These are phyloP conservation scores for Lantana camara DNA, from an alignment of 257 asterid genomes.

Conservation along the genomic window DNA sequence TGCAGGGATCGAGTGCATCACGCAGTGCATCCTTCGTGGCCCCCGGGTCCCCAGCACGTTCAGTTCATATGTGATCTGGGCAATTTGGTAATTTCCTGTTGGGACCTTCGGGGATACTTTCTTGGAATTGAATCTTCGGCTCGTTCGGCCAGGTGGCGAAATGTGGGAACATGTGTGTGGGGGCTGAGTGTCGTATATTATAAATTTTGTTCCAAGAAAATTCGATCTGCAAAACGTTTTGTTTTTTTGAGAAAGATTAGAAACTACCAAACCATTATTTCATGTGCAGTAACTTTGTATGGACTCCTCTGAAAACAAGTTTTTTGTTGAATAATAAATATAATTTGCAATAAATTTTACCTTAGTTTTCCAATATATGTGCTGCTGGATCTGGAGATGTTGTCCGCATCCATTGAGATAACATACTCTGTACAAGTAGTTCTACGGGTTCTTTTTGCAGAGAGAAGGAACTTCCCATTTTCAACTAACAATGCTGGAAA, in stretches of 20 bases:
- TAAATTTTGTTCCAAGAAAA: constrained; percentile 60
- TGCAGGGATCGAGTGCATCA: constrained; percentile 62
- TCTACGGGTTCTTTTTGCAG: constrained; percentile 59
- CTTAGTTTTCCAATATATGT: constrained; percentile 58
- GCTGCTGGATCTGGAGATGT: constrained; percentile 55
- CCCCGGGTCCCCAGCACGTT: constrained; percentile 75
- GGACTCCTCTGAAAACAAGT: neutral
- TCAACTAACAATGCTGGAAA: constrained; percentile 54
- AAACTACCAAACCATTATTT: neutral
- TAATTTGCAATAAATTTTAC: constrained; percentile 21
- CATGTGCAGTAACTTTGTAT: constrained; percentile 3
- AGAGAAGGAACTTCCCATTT: constrained; percentile 62
- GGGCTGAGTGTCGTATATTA: constrained; percentile 67
- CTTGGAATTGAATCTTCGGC: constrained; percentile 57
- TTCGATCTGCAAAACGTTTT: constrained; percentile 48
- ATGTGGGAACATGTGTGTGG: constrained; percentile 44
- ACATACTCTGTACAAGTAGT: constrained; percentile 64
- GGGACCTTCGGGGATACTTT: constrained; percentile 76
- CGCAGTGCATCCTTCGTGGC: constrained; percentile 63
- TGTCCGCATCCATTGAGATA: constrained; percentile 61
- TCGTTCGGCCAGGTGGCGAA: constrained; percentile 47
- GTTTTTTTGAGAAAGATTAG: neutral
- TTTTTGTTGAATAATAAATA: neutral
- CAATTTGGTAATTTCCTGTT: constrained; percentile 54
- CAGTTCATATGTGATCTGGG: constrained; percentile 64